Conservation (phyloP, 1,284 basidiomycete species). For the Microstroma glucosiphilum region DNA sequence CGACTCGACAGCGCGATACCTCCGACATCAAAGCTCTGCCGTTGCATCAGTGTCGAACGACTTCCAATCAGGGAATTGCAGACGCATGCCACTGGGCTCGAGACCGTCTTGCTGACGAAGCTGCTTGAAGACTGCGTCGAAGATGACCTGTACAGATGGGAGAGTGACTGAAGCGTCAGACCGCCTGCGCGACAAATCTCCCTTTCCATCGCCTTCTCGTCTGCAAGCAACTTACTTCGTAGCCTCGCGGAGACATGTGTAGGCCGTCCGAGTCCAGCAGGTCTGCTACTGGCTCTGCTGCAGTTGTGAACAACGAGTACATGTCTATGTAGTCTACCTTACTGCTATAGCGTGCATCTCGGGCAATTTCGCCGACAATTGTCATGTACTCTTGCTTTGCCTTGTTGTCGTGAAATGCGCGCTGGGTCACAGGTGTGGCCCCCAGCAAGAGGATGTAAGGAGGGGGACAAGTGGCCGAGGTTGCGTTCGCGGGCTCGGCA, state of each 20-base stretch:
- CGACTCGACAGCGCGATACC: too few relatives aligned
- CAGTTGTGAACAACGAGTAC: not conserved
- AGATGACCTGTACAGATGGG: not conserved
- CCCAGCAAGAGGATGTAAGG: not conserved
- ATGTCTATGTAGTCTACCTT: not conserved
- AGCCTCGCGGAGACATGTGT: not conserved
- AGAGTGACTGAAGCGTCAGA: too few relatives aligned
- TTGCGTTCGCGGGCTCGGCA: not conserved
- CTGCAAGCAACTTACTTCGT: not conserved
- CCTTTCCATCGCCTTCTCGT: too few relatives aligned
- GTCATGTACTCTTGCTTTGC: not conserved
- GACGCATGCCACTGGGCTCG: not conserved
- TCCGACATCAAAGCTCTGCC: too few relatives aligned
- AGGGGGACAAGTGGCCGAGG: not conserved
- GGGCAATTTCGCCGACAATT: not conserved
- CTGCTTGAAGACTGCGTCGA: not conserved
- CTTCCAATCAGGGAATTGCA: slow-evolving; percentile 2
- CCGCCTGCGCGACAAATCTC: too few relatives aligned
- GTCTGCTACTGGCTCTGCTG: not conserved
- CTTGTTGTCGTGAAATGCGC: not conserved
- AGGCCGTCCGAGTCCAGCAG: slow-evolving; percentile 1
- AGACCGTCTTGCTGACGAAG: not conserved
- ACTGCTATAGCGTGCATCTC: not conserved
- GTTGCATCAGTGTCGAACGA: not conserved
- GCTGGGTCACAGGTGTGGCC: not conserved